phyloP scores from a whole-genome alignment of 225 moss, liverwort and hornwort species.

The Sphagnum tenellum region DNA sequence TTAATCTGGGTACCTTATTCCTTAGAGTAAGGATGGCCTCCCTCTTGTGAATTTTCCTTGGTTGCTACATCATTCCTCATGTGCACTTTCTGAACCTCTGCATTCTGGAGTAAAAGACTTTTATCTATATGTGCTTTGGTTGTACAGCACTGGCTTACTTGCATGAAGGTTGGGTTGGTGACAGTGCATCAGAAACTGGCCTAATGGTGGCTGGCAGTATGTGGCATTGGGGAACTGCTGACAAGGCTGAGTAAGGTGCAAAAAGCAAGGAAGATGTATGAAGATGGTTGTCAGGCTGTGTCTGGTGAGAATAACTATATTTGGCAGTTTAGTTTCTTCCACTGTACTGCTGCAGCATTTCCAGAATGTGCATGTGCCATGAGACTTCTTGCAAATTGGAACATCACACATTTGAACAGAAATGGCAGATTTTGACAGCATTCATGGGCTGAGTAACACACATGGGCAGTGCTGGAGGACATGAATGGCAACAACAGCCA shows the following conservation, averaged over 20 bases:
- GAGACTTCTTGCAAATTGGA: too few species aligned
- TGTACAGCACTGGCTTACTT: neutral
- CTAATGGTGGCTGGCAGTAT: constrained; percentile 86
- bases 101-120: neutral
- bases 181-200: constrained; percentile 93
- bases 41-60: too few species aligned
- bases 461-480: constrained; percentile 93
- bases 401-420: too few species aligned
- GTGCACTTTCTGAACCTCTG: too few species aligned
- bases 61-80: too few species aligned
- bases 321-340: constrained; percentile 70
- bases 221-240: constrained; percentile 70
- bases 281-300: constrained; percentile 88
- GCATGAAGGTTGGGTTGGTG: constrained; percentile 5
- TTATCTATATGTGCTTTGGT: neutral
- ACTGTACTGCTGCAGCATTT: too few species aligned
- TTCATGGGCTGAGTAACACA: constrained; percentile 31
- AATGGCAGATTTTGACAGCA: neutral
- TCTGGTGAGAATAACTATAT: constrained; percentile 90
- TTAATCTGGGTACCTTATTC: too few species aligned
- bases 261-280: constrained; percentile 76
- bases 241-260: constrained; percentile 45
- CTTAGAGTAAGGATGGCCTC: too few species aligned
- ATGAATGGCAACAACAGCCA: constrained; percentile 55
- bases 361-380: neutral